These are phyloP conservation scores for Epichloe scottii DNA, from an alignment of 2,329 filamentous ascomycete species.

Conservation along the genomic window DNA sequence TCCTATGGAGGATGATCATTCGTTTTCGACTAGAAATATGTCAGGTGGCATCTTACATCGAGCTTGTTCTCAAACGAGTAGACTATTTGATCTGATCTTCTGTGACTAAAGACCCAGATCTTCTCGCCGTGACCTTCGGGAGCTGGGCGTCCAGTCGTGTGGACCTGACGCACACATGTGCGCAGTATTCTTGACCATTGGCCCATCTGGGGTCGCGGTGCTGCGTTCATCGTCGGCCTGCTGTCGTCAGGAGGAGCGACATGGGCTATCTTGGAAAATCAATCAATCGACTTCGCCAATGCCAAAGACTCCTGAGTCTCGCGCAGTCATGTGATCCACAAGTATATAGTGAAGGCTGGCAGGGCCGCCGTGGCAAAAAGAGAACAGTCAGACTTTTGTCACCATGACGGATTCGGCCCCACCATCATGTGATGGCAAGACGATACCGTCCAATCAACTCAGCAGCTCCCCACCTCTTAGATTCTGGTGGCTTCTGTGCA, in stretches of 20 bases:
- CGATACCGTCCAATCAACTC: constrained; percentile 11
- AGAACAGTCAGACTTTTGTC: neutral
- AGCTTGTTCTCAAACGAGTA: constrained; percentile 36
- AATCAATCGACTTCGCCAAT: constrained; percentile 7
- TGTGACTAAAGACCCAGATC: constrained; percentile 43
- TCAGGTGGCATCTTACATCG: constrained; percentile 25
- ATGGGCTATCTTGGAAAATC: constrained; percentile 9
- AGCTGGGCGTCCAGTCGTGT: constrained; percentile 15
- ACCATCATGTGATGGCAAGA: constrained; percentile 18
- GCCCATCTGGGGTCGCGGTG: constrained; percentile 22
- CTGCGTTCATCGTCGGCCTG: constrained; percentile 24
- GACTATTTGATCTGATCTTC: constrained; percentile 36
- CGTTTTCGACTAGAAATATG: neutral
- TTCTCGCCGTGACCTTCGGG: constrained; percentile 39
- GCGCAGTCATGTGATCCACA: constrained; percentile 14
- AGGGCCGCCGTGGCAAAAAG: too few species aligned
- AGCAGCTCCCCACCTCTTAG: constrained; percentile 12
- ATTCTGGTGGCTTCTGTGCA: constrained; percentile 20
- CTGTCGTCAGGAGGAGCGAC: constrained; percentile 7
- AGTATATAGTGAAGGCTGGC: neutral
- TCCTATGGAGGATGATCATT: neutral
- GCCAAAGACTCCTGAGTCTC: neutral
- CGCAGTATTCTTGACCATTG: constrained; percentile 30
- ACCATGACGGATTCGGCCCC: neutral
- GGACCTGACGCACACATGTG: constrained; percentile 28